Evolutionary conservation across 202 grass and related monocot genomes (phyloP).

Genomic region (Musa balbisiana): DNA sequence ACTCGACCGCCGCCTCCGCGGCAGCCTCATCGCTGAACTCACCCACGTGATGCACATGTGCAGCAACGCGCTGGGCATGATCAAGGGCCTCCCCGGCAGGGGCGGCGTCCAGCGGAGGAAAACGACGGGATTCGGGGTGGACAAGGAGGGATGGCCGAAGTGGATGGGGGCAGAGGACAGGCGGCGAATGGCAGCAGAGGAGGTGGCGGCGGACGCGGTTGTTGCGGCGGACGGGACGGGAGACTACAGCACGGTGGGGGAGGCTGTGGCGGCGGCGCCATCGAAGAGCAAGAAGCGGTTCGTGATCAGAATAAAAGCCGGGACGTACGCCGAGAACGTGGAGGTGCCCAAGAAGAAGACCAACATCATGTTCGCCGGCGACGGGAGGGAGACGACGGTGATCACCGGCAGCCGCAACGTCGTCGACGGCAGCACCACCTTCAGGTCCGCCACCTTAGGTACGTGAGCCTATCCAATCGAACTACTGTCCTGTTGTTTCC

Average conservation of each 20-base stretch:
- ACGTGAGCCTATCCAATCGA: background rate
- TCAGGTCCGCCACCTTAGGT: constrained; percentile 18
- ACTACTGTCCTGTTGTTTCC: background rate
- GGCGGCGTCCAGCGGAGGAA: background rate
- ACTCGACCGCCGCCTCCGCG: constrained; percentile 2
- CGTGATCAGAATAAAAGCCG: constrained; percentile 4
- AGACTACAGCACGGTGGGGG: background rate
- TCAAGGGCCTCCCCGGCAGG: background rate
- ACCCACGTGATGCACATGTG: constrained; percentile 16
- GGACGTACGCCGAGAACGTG: constrained; percentile 17
- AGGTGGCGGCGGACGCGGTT: constrained; percentile 5
- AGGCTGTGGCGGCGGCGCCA: constrained; percentile 11
- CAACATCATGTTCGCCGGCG: constrained; percentile 16
- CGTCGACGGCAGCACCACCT: constrained; percentile 8
- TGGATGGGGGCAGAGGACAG: constrained; percentile 10
- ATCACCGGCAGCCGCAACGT: constrained; percentile 21
- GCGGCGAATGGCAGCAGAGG: background rate
- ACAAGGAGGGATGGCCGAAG: background rate
- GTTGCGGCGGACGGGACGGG: constrained; percentile 1
- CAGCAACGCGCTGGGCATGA: constrained; percentile 17
- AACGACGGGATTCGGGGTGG: background rate
- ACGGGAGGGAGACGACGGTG: constrained; percentile 7
- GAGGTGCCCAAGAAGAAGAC: constrained; percentile 14
- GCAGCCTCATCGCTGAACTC: background rate
- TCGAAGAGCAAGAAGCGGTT: constrained; percentile 4